These are phyloP conservation scores for Ceratocystis destructans DNA, from an alignment of 2,329 filamentous ascomycete species.

Conservation along the genomic window DNA sequence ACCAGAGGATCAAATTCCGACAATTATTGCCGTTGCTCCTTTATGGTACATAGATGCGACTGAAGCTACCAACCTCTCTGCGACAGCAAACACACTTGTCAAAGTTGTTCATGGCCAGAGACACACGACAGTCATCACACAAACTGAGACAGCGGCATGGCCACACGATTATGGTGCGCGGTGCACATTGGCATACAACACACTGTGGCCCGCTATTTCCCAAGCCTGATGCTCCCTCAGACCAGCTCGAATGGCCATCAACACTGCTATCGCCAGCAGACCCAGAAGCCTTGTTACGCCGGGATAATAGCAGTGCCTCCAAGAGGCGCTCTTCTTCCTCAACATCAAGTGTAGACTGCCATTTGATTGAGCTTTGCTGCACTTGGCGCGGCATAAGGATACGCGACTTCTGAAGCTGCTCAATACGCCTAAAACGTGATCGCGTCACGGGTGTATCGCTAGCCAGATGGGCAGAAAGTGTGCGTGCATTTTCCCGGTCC, in stretches of 20 bases:
- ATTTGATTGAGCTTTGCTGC: constrained; percentile 1
- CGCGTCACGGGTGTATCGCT: constrained; percentile 65
- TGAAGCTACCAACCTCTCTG: constrained; percentile 76
- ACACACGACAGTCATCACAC: constrained; percentile 89
- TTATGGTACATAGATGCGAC: constrained; percentile 74
- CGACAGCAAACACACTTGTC: constrained; percentile 92
- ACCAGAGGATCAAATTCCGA: neutral
- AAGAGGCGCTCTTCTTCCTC: constrained; percentile 49
- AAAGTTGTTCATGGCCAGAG: constrained; percentile 92
- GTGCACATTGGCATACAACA: constrained; percentile 80
- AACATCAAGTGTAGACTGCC: constrained; percentile 19
- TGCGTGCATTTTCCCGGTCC: constrained; percentile 65
- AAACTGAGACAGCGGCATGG: constrained; percentile 88
- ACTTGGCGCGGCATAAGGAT: constrained; percentile 33
- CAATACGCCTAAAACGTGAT: constrained; percentile 55
- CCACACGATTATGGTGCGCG: constrained; percentile 85
- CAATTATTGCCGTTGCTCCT: neutral
- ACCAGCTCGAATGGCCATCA: constrained; percentile 18
- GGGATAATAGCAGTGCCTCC: constrained; percentile 45
- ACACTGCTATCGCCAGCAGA: constrained; percentile 4
- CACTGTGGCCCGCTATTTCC: constrained; percentile 65
- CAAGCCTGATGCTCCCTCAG: constrained; percentile 37
- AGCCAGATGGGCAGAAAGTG: constrained; percentile 66
- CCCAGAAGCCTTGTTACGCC: constrained; percentile 27
- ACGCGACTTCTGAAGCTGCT: constrained; percentile 55